Percentiles rank a stretch among this genome's conserved stretches.
These are phyloP conservation scores for Skeletonema tropicum DNA, from an alignment of 108 stramenopile species.

Conservation along the genomic window DNA sequence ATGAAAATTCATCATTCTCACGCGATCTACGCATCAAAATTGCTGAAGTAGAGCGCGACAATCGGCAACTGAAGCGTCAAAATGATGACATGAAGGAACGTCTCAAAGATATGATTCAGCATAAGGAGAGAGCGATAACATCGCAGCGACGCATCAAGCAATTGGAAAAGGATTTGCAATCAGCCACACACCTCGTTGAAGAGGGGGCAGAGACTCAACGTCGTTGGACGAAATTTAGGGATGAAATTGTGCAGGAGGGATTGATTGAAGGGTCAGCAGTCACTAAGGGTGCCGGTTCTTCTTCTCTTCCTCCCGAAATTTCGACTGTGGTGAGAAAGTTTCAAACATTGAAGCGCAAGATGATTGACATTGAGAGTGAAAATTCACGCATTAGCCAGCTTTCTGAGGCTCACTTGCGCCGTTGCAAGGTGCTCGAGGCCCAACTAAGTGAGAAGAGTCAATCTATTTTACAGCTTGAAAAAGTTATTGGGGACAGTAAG, in stretches of 20 bases:
- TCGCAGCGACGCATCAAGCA: slow-evolving; percentile 43
- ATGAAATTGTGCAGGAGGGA: slow-evolving; percentile 42
- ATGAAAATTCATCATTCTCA: slow-evolving; percentile 25
- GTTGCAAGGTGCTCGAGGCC: slow-evolving; percentile 37
- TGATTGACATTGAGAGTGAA: slow-evolving; percentile 31
- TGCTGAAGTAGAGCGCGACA: slow-evolving; percentile 76
- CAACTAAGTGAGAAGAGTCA: slow-evolving; percentile 40
- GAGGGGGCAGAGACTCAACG: slow-evolving; percentile 40
- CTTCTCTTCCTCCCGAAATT: slow-evolving; percentile 61
- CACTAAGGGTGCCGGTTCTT: background rate
- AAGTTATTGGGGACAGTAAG: slow-evolving; percentile 28
- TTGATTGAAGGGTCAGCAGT: slow-evolving; percentile 19
- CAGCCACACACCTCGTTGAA: slow-evolving; percentile 33
- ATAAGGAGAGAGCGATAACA: slow-evolving; percentile 53
- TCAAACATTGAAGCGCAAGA: slow-evolving; percentile 41
- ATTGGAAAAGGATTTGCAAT: slow-evolving; percentile 55
- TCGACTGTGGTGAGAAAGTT: slow-evolving; percentile 56
- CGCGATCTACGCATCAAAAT: slow-evolving; percentile 57
- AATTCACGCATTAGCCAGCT: slow-evolving; percentile 22
- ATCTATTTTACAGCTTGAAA: slow-evolving; percentile 42
- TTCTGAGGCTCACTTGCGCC: slow-evolving; percentile 35
- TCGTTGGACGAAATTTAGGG: slow-evolving; percentile 61
- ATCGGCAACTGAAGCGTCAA: slow-evolving; percentile 64
- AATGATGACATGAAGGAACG: slow-evolving; percentile 51
- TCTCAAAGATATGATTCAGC: slow-evolving; percentile 44